phyloP scores from a whole-genome alignment of 1,139 yeast species.

The Lipomyces yarrowii region DNA sequence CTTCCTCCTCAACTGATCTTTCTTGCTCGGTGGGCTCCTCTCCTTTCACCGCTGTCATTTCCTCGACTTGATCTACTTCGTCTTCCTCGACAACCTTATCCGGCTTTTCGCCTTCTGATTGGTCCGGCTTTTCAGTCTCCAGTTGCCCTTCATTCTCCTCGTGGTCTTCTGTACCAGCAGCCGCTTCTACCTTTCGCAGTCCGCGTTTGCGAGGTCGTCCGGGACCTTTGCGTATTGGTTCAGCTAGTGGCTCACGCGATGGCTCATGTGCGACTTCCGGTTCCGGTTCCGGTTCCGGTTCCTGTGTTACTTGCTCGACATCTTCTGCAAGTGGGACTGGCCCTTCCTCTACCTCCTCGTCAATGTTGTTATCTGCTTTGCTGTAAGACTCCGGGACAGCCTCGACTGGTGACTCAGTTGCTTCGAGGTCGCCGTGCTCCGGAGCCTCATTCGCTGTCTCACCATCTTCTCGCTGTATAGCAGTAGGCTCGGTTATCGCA shows the following conservation, averaged over 20 bases:
- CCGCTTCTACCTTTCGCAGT: not conserved
- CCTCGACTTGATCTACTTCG: conserved; percentile 1
- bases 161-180: not conserved
- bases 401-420: not conserved
- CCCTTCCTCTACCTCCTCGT: conserved; percentile 7
- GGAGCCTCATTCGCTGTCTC: not conserved
- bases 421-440: not conserved
- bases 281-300: conserved; percentile 8
- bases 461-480: not conserved
- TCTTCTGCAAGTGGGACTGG: conserved; percentile 16
- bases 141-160: conserved; percentile 3
- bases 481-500: not conserved
- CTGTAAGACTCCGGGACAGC: conserved; percentile 4
- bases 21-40: conserved; percentile 3
- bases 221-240: not conserved
- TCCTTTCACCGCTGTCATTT: not conserved
- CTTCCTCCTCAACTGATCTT: conserved; percentile 16
- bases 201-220: not conserved
- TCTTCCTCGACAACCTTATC: not conserved
- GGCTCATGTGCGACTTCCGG: conserved; percentile 7
- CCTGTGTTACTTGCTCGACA: conserved; percentile 5
- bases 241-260: not conserved
- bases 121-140: not conserved
- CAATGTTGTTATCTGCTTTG: conserved; percentile 4
- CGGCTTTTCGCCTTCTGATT: not conserved